A percentile compares a stretch with the other conserved stretches of the same genome.
phyloP scores from a whole-genome alignment of 108 stramenopile species.

The Nitzschia sp. region DNA sequence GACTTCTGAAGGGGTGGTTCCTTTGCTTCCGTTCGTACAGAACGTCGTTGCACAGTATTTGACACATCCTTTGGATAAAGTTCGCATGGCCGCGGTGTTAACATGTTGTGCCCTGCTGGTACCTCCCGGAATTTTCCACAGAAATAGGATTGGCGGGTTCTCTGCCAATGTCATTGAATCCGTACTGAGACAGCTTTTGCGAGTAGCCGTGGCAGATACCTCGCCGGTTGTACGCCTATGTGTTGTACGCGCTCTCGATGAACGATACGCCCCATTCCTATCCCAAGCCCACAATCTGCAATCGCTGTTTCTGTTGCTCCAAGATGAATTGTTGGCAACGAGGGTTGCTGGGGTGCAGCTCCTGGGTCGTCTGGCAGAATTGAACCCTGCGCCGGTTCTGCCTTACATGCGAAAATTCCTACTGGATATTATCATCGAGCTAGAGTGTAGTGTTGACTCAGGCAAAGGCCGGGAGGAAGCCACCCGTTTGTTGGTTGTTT shows the following conservation, averaged over 20 bases:
- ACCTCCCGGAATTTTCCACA: slow-evolving; percentile 43
- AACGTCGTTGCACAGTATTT: slow-evolving; percentile 78
- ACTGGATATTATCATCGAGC: slow-evolving; percentile 68
- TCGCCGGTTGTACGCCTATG: slow-evolving; percentile 81
- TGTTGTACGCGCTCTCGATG: slow-evolving; percentile 79
- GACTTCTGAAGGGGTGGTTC: slow-evolving; percentile 55
- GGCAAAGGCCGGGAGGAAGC: slow-evolving; percentile 74
- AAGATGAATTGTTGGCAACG: slow-evolving; percentile 85
- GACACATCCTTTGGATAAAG: slow-evolving; percentile 67
- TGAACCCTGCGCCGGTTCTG: slow-evolving; percentile 86
- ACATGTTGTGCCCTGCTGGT: slow-evolving; percentile 81
- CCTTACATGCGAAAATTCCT: slow-evolving; percentile 76
- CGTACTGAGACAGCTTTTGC: slow-evolving; percentile 72
- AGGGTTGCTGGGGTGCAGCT: slow-evolving; percentile 79
- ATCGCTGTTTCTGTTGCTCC: slow-evolving; percentile 78
- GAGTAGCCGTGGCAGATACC: slow-evolving; percentile 83
- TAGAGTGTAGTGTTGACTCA: slow-evolving; percentile 71
- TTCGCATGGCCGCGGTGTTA: slow-evolving; percentile 77
- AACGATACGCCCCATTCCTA: slow-evolving; percentile 84
- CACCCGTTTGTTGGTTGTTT: slow-evolving; percentile 77
- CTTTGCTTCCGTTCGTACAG: slow-evolving; percentile 83
- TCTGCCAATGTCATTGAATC: slow-evolving; percentile 79
- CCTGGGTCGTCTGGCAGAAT: slow-evolving; percentile 78
- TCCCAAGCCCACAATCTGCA: slow-evolving; percentile 79
- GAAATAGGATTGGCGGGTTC: slow-evolving; percentile 45